Base-by-base conservation (phyloP, 2,329 filamentous ascomycete genomes). In the Cadophora sp. region DNA sequence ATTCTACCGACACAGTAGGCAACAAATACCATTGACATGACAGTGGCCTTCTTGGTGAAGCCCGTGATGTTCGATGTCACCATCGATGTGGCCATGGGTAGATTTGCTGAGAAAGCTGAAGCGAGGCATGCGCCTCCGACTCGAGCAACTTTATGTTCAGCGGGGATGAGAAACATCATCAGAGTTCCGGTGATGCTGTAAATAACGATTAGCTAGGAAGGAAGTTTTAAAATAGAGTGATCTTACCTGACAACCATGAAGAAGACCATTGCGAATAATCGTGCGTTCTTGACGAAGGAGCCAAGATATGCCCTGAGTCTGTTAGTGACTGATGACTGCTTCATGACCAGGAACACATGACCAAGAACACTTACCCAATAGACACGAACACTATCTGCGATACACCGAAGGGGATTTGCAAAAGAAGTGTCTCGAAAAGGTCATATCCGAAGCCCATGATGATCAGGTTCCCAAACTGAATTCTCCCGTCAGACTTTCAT, bases 381-480 rank as follows among this genome's bases (percentile, higher is more conserved):
- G 30, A 56, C 11, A 64, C 48, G 30, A 56, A 64, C 3, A 55
- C 22, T 13, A 56, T 56, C 14, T 64, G 61, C 6, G 36, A 27
- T 3, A 39, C 61, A 5, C 50, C 48, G 22, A 47, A 55, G 3
- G 61, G 61, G 1, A 64, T 64, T 39, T 56, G 48, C 36, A 56
- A 24, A 4, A 64, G 50, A 18, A 56, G 36, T 0, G 61, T 64
- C 7, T 20, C 18, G 22, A 64, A 56, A 7, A 56, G 27, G 30
- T 43, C 41, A 22, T 48, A 64, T 4, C 61, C 61, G 30, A 64
- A 64, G n/a, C 61, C 61, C 22, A 56, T 6, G 13, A 64, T 64
- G 5, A 64, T 39, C 4, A 64, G 27, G 27, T 56, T 56, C 20
- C 48, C 48, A 36, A 64, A 64, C 61, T 64, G 18, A 1, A 30